Evolutionary conservation across 164 flowering plant genomes (phyloP).

Genomic region (Warburgia ugandensis): DNA sequence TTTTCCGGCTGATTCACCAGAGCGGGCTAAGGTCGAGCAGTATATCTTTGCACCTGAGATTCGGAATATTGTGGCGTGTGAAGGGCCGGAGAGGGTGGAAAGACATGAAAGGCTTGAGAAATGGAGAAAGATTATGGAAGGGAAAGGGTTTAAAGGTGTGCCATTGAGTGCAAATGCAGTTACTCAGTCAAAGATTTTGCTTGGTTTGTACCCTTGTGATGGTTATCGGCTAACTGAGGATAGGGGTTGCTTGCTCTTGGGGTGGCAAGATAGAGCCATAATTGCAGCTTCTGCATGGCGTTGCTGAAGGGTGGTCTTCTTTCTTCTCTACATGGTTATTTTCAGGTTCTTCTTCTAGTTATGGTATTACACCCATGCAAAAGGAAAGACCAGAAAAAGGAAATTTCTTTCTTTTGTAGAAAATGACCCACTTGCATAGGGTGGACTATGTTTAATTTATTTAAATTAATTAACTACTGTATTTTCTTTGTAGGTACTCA

Average conservation of each 20-base stretch:
- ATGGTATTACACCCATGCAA: too few species aligned
- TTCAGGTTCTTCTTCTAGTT: background rate
- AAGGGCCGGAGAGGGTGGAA: constrained; percentile 53
- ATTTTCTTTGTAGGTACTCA: too few species aligned
- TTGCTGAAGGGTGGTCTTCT: constrained; percentile 20
- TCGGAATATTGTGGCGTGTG: constrained; percentile 59
- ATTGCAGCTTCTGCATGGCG: constrained; percentile 78
- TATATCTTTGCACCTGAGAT: constrained; percentile 67
- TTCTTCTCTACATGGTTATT: background rate
- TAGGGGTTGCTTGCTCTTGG: constrained; percentile 62
- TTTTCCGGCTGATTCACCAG: constrained; percentile 48
- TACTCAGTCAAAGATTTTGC: constrained; percentile 52
- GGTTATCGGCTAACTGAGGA: constrained; percentile 60
- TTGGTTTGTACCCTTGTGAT: constrained; percentile 57
- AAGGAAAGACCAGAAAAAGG: too few species aligned
- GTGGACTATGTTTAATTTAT: too few species aligned
- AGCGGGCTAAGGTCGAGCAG: constrained; percentile 66
- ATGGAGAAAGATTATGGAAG: constrained; percentile 72
- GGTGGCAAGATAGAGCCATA: constrained; percentile 71
- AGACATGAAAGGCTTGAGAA: constrained; percentile 71
- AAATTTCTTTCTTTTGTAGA: too few species aligned
- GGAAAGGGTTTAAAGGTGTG: constrained; percentile 54
- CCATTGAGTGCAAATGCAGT: constrained; percentile 56
- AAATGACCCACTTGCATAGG: too few species aligned
- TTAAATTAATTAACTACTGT: too few species aligned